These are phyloP conservation scores for Geranium incanum DNA, from an alignment of 441 rosid genomes.

Conservation along the genomic window DNA sequence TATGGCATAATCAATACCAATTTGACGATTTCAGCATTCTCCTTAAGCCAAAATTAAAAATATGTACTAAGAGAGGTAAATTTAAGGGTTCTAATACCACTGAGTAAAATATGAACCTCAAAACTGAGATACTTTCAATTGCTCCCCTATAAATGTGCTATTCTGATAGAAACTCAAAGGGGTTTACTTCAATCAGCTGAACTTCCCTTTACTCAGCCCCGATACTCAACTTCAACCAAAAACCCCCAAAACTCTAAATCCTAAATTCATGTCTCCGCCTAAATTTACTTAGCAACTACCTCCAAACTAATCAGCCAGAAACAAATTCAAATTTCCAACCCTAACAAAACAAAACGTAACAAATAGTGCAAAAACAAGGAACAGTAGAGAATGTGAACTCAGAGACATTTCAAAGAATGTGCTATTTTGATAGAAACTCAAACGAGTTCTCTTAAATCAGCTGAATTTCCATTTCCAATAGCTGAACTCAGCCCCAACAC, in stretches of 20 bases:
- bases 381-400: slow-evolving; percentile 1
- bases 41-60: not conserved
- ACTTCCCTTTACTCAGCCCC: not conserved
- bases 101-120: not conserved
- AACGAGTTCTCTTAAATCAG: not conserved
- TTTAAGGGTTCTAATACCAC: not conserved
- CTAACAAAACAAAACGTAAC: not conserved
- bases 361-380: not conserved
- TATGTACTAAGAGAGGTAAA: not conserved
- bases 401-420: too few relatives aligned
- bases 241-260: not conserved
- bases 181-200: not conserved
- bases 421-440: not conserved
- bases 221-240: not conserved
- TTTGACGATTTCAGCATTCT: too few relatives aligned
- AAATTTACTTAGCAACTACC: not conserved
- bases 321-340: not conserved
- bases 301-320: not conserved
- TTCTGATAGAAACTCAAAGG: not conserved
- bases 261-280: not conserved
- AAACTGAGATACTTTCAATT: not conserved
- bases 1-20: not conserved
- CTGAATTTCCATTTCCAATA: not conserved
- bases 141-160: not conserved
- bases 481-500: not conserved